These are phyloP conservation scores for Patellifolia procumbens DNA, from an alignment of 179 eudicot species.

Conservation along the genomic window DNA sequence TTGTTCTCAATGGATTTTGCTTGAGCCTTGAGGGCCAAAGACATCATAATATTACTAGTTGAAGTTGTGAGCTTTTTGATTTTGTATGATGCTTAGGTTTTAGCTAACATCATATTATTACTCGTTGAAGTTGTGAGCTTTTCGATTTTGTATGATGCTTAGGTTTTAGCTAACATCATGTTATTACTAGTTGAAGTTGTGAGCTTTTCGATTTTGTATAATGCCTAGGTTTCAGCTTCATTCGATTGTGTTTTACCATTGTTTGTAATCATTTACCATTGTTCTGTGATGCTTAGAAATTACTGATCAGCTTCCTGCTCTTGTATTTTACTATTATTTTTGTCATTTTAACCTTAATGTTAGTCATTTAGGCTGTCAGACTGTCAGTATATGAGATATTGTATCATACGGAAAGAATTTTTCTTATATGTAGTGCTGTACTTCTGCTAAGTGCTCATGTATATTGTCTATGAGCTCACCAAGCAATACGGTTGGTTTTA, in stretches of 20 bases:
- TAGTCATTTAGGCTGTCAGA: not conserved
- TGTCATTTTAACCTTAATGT: not conserved
- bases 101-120: too few species aligned
- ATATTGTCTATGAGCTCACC: not conserved
- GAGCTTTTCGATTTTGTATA: too few species aligned
- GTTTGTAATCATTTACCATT: too few species aligned
- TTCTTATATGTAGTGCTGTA: not conserved
- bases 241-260: not conserved
- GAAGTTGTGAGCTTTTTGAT: too few species aligned
- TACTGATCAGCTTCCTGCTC: not conserved
- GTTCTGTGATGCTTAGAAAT: not conserved
- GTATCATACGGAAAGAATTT: too few species aligned
- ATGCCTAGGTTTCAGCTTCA: not conserved
- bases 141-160: too few species aligned
- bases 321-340: too few species aligned
- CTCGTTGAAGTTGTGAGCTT: too few species aligned
- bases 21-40: not conserved
- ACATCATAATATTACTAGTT: not conserved
- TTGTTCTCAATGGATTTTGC: conserved; percentile 2
- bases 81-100: not conserved
- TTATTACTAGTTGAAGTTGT: not conserved
- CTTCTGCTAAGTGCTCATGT: not conserved
- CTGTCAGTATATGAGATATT: not conserved
- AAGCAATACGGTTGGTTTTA: not conserved
- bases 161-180: too few species aligned